These are phyloP conservation scores for Fusarium sp. DNA, from an alignment of 2,329 filamentous ascomycete species.

Conservation along the genomic window DNA sequence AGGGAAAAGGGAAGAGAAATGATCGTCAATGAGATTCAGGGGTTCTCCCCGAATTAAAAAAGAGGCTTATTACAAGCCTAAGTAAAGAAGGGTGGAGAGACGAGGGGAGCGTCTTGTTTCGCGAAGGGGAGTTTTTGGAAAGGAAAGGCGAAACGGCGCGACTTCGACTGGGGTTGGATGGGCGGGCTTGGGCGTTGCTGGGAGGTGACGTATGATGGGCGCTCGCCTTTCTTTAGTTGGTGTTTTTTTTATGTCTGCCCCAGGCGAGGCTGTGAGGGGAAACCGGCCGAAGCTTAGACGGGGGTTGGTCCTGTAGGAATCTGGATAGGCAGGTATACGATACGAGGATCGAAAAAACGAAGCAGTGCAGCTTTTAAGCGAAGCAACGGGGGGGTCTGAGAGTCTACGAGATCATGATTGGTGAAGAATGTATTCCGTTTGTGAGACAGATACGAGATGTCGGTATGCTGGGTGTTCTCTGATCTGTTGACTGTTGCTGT, in stretches of 20 bases:
- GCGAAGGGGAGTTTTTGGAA: not conserved
- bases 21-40: conserved; percentile 31
- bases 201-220: conserved; percentile 41
- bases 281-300: conserved; percentile 12
- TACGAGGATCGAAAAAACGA: conserved; percentile 9
- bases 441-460: not conserved
- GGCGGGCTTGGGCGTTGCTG: conserved; percentile 27
- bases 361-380: conserved; percentile 10
- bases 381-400: not conserved
- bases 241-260: conserved; percentile 1
- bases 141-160: conserved; percentile 25
- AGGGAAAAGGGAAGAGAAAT: conserved; percentile 10
- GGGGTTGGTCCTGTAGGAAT: not conserved
- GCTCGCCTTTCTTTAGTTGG: conserved; percentile 24
- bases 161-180: conserved; percentile 2
- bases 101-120: not conserved
- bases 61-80: not conserved
- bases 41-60: conserved; percentile 3
- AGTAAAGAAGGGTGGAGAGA: conserved; percentile 21
- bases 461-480: conserved; percentile 3
- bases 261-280: conserved; percentile 39
- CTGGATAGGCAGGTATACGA: not conserved
- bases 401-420: conserved; percentile 29
- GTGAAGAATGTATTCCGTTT: not conserved
- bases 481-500: not conserved